These are phyloP conservation scores for Triangularia setosa DNA, from an alignment of 2,329 filamentous ascomycete species.

Conservation along the genomic window DNA sequence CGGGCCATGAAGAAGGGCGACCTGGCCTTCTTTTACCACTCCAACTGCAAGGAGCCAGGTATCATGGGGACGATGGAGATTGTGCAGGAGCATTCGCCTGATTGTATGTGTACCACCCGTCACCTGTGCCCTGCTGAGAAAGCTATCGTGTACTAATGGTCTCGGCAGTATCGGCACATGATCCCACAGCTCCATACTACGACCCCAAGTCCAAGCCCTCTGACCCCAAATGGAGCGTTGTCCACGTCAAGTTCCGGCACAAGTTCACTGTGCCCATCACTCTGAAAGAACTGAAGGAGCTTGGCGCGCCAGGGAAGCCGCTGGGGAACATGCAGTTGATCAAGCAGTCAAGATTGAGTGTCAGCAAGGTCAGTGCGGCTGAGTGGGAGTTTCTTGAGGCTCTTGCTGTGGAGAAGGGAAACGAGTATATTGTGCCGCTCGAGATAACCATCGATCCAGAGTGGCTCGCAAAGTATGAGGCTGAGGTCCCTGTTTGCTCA, in stretches of 20 bases:
- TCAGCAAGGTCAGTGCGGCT: slow-evolving; percentile 59
- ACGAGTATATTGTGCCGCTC: too few relatives aligned
- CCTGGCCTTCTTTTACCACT: slow-evolving; percentile 95
- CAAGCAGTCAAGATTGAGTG: slow-evolving; percentile 77
- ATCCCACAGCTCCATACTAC: slow-evolving; percentile 73
- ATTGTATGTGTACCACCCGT: slow-evolving; percentile 54
- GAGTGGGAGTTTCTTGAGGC: slow-evolving; percentile 64
- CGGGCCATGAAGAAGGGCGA: slow-evolving; percentile 88
- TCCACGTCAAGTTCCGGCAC: slow-evolving; percentile 80
- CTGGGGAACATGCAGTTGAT: slow-evolving; percentile 78
- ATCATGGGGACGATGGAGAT: slow-evolving; percentile 89
- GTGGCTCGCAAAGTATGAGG: slow-evolving; percentile 6
- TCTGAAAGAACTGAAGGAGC: slow-evolving; percentile 66
- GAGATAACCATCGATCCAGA: too few relatives aligned
- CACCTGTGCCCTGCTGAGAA: neutral
- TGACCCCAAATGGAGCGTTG: slow-evolving; percentile 79
- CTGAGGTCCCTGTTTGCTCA: neutral
- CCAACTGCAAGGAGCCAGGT: slow-evolving; percentile 83
- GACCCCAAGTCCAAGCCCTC: slow-evolving; percentile 69
- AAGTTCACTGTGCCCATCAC: slow-evolving; percentile 72
- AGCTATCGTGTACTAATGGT: neutral
- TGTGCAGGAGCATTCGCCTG: slow-evolving; percentile 75
- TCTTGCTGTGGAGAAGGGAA: slow-evolving; percentile 45
- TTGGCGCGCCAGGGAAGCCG: slow-evolving; percentile 50
- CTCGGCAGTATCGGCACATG: slow-evolving; percentile 61